Evolutionary conservation across 106 monocot species (phyloP).

Genomic region (Acanthochlamys bracteata): DNA sequence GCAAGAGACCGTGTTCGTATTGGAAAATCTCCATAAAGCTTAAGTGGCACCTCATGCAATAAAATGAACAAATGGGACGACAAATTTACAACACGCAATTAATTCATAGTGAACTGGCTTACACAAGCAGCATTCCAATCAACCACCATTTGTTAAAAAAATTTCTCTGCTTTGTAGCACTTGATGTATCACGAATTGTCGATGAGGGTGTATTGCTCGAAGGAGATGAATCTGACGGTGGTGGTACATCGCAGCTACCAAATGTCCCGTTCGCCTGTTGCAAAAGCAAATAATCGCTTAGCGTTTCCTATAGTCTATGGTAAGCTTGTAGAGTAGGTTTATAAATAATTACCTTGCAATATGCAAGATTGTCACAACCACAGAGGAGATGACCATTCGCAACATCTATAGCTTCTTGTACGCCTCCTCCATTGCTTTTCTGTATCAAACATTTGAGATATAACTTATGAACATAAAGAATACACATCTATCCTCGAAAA

Average conservation of each 20-base stretch:
- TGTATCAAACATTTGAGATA: conserved; percentile 1
- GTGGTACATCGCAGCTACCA: conserved; percentile 21
- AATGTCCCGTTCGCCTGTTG: conserved; percentile 25
- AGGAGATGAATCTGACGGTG: conserved; percentile 1
- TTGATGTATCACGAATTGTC: not conserved
- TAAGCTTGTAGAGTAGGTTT: not conserved
- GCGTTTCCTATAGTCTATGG: no score
- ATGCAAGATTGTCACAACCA: conserved; percentile 28
- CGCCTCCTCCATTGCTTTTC: conserved; percentile 40
- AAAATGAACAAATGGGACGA: no score
- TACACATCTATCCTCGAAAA: no score
- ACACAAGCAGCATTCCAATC: not conserved
- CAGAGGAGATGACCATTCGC: conserved; percentile 33
- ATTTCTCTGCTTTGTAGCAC: not conserved
- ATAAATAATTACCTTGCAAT: conserved; percentile 26
- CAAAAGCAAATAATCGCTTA: not conserved
- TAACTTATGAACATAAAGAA: not conserved
- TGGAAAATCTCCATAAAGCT: no score
- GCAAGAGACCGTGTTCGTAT: no score
- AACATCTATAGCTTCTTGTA: conserved; percentile 21
- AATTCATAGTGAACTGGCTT: conserved; percentile 2
- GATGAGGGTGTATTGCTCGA: not conserved
- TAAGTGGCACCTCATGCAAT: no score
- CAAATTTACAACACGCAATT: not conserved
- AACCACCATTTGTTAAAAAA: not conserved